Evolutionary conservation across 441 rosid species (phyloP).

Genomic region (Corymbia calophylla): DNA sequence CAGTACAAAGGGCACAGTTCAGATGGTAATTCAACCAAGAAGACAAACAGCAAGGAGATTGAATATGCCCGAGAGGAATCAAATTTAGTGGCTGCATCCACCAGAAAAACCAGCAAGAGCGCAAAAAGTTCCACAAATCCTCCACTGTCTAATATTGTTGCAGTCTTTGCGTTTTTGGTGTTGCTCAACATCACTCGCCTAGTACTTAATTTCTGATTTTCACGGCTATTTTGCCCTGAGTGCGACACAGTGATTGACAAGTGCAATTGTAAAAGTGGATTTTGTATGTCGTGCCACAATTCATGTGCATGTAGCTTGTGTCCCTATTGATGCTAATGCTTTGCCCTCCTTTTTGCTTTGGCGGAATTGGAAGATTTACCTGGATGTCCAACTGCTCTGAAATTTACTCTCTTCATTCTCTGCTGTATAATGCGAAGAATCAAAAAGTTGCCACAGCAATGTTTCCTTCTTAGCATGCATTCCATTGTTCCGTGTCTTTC

Average conservation of each 20-base stretch:
- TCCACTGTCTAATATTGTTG: background rate
- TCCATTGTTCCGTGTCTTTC: background rate
- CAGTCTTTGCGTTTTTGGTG: background rate
- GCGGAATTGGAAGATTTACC: background rate
- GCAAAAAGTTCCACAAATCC: background rate
- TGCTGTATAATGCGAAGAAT: background rate
- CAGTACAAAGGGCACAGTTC: background rate
- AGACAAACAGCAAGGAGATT: background rate
- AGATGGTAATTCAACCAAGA: background rate
- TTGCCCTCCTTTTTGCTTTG: background rate
- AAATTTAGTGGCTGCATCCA: background rate
- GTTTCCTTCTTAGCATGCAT: background rate
- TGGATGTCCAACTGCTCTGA: background rate
- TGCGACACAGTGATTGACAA: background rate
- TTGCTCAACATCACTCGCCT: background rate
- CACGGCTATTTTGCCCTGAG: background rate
- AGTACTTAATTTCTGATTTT: background rate
- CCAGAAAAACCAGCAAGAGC: background rate
- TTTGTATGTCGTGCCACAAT: background rate
- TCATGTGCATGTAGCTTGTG: background rate
- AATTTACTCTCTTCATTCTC: background rate
- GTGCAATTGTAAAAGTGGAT: background rate
- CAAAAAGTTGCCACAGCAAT: background rate
- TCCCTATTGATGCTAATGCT: background rate
- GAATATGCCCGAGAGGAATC: background rate